Percentiles rank a stretch among this genome's conserved stretches.
Evolutionary conservation across 352 stramenopile species (phyloP).

Genomic region (Blastocystis sp.): DNA sequence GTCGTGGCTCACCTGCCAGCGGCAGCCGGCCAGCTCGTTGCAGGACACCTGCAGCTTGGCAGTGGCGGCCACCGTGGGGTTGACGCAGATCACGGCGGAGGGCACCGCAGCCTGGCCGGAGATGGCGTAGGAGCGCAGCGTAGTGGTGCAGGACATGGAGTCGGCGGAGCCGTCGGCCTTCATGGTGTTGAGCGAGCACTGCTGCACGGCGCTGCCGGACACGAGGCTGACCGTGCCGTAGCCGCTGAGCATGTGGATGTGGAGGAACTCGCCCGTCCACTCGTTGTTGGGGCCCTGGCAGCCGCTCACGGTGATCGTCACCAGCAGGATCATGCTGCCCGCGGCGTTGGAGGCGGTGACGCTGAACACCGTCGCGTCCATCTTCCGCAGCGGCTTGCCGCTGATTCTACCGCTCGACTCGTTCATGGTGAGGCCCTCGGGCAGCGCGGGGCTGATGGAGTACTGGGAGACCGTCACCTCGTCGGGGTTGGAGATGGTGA

Average conservation of each 20-base stretch:
- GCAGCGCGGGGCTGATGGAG: constrained; percentile 6
- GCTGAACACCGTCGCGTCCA: constrained; percentile 13
- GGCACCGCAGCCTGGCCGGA: not conserved
- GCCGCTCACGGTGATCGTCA: constrained; percentile 19
- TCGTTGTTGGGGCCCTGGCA: constrained; percentile 43
- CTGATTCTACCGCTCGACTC: constrained; percentile 3
- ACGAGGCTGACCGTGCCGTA: not conserved
- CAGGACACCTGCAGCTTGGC: not conserved
- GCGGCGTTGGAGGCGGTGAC: constrained; percentile 47
- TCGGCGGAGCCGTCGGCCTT: constrained; percentile 23
- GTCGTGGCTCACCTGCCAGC: constrained; percentile 53
- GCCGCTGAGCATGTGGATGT: constrained; percentile 30
- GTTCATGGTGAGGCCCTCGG: constrained; percentile 25
- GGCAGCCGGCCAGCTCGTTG: constrained; percentile 22
- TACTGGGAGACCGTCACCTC: not conserved
- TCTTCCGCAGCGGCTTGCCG: constrained; percentile 3
- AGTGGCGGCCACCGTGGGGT: constrained; percentile 3
- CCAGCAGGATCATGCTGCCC: constrained; percentile 5
- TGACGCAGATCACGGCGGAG: constrained; percentile 37
- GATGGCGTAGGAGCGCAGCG: not conserved
- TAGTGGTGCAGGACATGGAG: not conserved
- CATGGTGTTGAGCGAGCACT: constrained; percentile 59
- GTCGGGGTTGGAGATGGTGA: constrained; percentile 18
- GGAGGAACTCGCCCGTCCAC: constrained; percentile 63
- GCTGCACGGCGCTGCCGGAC: not conserved